These are phyloP conservation scores for Peronospora belbahrii DNA, from an alignment of 352 stramenopile species.

Conservation along the genomic window DNA sequence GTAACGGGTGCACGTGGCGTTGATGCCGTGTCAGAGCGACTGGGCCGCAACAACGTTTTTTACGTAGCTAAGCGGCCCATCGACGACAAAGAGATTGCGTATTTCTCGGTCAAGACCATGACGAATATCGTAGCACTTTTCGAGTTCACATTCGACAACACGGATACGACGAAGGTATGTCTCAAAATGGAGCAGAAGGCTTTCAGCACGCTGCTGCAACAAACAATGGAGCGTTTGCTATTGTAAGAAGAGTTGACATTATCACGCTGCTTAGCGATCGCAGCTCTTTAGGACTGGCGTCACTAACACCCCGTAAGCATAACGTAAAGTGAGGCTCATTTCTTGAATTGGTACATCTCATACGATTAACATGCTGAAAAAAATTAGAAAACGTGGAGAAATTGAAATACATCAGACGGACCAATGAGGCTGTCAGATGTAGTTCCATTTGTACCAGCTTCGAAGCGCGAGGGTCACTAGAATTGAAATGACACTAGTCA, in stretches of 20 bases:
- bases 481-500: too few relatives aligned
- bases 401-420: too few relatives aligned
- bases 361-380: too few relatives aligned
- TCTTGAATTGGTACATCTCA: too few relatives aligned
- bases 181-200: conserved; percentile 91
- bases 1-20: conserved; percentile 51
- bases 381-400: too few relatives aligned
- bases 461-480: too few relatives aligned
- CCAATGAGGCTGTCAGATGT: too few relatives aligned
- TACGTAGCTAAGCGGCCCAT: conserved; percentile 92
- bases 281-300: neutral
- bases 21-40: conserved; percentile 81
- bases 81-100: conserved; percentile 92
- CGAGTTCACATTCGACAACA: conserved; percentile 93
- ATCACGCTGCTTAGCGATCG: too few relatives aligned
- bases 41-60: conserved; percentile 89
- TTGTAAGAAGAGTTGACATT: conserved; percentile 17
- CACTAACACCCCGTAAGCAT: neutral
- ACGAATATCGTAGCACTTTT: conserved; percentile 90
- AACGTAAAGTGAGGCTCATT: too few relatives aligned
- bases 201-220: conserved; percentile 85
- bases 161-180: conserved; percentile 88
- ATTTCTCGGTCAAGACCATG: conserved; percentile 92
- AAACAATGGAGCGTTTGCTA: conserved; percentile 78
- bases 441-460: too few relatives aligned